Base-by-base conservation (phyloP, 257 asterid species). In the Gentiana straminea region DNA sequence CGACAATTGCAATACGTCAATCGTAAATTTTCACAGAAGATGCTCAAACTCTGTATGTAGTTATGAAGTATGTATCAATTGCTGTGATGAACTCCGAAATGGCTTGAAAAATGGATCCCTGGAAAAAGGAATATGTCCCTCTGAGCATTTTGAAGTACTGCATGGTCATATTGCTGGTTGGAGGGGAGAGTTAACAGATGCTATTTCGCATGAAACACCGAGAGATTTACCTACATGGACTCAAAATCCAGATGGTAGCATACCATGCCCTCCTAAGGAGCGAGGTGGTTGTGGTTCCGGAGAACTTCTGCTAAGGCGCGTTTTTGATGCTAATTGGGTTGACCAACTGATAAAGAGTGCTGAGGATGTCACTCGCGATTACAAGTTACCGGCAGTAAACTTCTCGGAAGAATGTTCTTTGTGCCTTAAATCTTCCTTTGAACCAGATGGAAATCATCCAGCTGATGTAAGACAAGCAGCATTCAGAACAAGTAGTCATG, bases 1-100 rank as follows among this genome's bases (percentile, higher is more conserved):
- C 66, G 82, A 86, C 64, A 81, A 64, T 67, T 86, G 95, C 91
- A 81, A 74, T 68, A 81, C 92, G 57, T 86, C 95, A 55, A 79
- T 86, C 15, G 82, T 73, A 64, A 84, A 86, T 74, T 79, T 84
- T 70, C 94, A 84, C 38, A 72, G 95, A 69, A 79, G 86, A 75
- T 84, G 95, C 63, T 74, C 75, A 32, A 84, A 80, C 71, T 66
- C 76, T 33, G 72, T 63, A 44, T 86, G 95, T 68, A 64, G 81
- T 13, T 84, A 71, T 48, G 94, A 86, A 24, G 61, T 86, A 68
- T 84, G 95, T 70, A 78, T 84, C 56, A 78, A 72, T 73, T 86
- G 95, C 51, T 86, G 95, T 58, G 46, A 64, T 59, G 86, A 86
- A 73, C 84, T 86, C 62, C 75, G 95, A 81, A 68, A 55, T 56